Conservation (phyloP, 345 rosid species). For the Carallia pectinifolia region DNA sequence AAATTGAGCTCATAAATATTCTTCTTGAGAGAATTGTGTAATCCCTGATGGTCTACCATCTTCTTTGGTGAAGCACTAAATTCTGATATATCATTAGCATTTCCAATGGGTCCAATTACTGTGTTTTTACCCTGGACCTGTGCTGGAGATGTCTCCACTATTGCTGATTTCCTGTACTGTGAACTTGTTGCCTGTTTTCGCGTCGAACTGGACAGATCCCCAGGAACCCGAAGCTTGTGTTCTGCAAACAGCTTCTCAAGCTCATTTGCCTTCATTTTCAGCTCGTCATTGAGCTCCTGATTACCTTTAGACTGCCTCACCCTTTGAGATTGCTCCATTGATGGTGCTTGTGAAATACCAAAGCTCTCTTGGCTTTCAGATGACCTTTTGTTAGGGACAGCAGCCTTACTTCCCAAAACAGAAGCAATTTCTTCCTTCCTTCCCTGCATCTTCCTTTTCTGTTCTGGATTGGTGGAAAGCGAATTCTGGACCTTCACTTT, state of each 20-base stretch:
- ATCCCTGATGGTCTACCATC: constrained; percentile 43
- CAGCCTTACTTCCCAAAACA: constrained; percentile 38
- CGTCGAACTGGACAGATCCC: constrained; percentile 64
- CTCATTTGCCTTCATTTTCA: constrained; percentile 82
- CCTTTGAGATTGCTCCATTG: constrained; percentile 66
- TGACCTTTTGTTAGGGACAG: constrained; percentile 34
- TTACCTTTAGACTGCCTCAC: constrained; percentile 77
- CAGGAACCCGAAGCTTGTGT: constrained; percentile 83
- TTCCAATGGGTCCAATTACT: constrained; percentile 20
- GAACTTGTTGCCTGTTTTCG: constrained; percentile 50
- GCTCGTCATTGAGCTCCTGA: constrained; percentile 84
- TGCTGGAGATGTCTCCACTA: constrained; percentile 37
- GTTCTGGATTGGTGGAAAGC: constrained; percentile 53
- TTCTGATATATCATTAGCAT: constrained; percentile 12
- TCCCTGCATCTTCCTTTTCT: constrained; percentile 47
- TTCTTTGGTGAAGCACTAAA: constrained; percentile 45
- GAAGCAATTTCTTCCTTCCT: constrained; percentile 46
- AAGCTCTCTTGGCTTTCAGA: constrained; percentile 44
- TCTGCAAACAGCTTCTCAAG: constrained; percentile 91
- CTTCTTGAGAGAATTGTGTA: constrained; percentile 44
- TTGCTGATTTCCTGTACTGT: constrained; percentile 41
- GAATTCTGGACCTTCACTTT: constrained; percentile 51
- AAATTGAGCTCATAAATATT: constrained; percentile 52
- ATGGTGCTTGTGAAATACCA: constrained; percentile 20
- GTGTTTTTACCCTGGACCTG: constrained; percentile 45